Evolutionary conservation across 2,329 filamentous ascomycete species (phyloP).

Genomic region (Beauveria sp.): DNA sequence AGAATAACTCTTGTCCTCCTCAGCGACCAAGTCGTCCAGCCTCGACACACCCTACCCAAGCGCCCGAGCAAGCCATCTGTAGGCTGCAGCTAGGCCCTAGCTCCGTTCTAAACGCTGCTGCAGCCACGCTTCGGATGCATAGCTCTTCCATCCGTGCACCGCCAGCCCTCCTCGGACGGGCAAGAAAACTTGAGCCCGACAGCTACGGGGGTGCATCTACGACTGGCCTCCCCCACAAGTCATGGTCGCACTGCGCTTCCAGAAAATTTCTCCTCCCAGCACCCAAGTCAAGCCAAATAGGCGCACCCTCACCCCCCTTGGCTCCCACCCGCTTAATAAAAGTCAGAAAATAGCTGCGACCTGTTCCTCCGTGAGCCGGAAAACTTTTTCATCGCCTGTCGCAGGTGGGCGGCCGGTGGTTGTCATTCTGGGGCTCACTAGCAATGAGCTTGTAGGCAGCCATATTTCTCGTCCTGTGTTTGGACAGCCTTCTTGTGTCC

Average conservation of each 20-base stretch:
- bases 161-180: background rate
- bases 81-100: background rate
- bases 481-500: background rate
- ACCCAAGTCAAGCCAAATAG: slow-evolving; percentile 1
- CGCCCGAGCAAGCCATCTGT: background rate
- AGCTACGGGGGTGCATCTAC: slow-evolving; percentile 8
- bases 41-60: background rate
- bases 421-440: background rate
- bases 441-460: background rate
- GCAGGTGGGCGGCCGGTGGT: background rate
- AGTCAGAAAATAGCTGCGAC: background rate
- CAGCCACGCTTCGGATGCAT: slow-evolving; percentile 3
- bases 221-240: background rate
- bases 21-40: background rate
- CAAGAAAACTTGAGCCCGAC: background rate
- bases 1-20: background rate
- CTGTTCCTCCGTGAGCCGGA: background rate
- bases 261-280: slow-evolving; percentile 10
- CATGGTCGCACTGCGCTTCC: background rate
- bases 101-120: background rate
- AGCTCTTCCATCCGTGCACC: background rate
- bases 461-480: slow-evolving; percentile 9
- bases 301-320: background rate
- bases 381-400: slow-evolving; percentile 5
- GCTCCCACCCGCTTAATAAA: background rate